phyloP scores from a whole-genome alignment of 148 eudicot genomes.

The Nepenthes mirabilis region DNA sequence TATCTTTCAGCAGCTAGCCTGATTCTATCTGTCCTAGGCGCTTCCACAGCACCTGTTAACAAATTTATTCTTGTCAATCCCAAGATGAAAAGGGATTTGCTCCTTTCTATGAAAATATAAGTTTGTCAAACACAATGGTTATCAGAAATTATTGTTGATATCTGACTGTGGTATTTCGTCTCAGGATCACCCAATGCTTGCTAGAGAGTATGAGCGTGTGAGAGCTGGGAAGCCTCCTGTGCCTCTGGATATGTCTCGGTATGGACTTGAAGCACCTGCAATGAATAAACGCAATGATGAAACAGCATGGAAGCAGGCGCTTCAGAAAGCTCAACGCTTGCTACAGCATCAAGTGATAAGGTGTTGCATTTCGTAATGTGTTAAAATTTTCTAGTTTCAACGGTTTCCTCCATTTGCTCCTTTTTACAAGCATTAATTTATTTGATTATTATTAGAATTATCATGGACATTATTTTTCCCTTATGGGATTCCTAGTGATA shows the following conservation, averaged over 20 bases:
- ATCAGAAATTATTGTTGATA: slow-evolving; percentile 1
- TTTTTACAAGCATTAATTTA: neutral
- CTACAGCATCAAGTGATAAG: slow-evolving; percentile 89
- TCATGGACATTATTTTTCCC: neutral
- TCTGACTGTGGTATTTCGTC: slow-evolving; percentile 3
- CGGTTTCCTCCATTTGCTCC: neutral
- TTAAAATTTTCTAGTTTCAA: neutral
- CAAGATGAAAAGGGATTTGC: too few relatives aligned
- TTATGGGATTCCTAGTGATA: neutral
- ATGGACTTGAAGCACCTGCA: slow-evolving; percentile 68
- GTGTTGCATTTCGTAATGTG: slow-evolving; percentile 19
- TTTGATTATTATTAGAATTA: neutral
- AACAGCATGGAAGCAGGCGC: slow-evolving; percentile 78
- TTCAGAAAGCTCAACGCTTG: slow-evolving; percentile 81
- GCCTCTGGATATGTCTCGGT: slow-evolving; percentile 75
- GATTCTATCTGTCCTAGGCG: too few relatives aligned
- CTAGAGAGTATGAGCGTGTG: slow-evolving; percentile 86
- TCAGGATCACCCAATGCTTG: slow-evolving; percentile 97
- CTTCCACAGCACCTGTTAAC: too few relatives aligned
- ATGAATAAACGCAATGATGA: slow-evolving; percentile 75
- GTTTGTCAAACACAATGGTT: neutral
- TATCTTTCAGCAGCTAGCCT: too few relatives aligned
- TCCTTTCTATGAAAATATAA: too few relatives aligned
- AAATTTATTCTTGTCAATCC: too few relatives aligned
- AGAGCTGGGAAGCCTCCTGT: slow-evolving; percentile 85